phyloP scores from a whole-genome alignment of 768 basidiomycete genomes.

The Russula ochroleuca region DNA sequence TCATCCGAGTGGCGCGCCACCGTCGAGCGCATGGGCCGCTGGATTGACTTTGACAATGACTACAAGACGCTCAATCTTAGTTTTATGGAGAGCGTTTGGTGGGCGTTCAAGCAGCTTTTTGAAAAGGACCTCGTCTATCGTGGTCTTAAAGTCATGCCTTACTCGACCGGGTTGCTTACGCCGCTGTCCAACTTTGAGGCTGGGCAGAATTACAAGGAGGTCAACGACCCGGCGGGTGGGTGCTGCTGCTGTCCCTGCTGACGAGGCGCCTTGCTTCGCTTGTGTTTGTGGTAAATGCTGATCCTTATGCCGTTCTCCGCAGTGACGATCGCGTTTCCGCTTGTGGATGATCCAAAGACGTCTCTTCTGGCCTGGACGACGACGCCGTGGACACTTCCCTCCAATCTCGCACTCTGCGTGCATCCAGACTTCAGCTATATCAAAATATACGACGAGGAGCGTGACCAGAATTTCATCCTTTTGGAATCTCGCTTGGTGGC shows the following conservation, averaged over 20 bases:
- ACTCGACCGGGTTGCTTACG: constrained; percentile 93
- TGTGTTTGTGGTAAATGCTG: neutral
- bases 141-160: constrained; percentile 94
- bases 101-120: constrained; percentile 95
- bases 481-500: constrained; percentile 82
- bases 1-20: constrained; percentile 90
- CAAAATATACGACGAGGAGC: constrained; percentile 91
- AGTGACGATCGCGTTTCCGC: constrained; percentile 90
- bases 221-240: constrained; percentile 87
- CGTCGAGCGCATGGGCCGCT: constrained; percentile 96
- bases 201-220: constrained; percentile 85
- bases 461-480: constrained; percentile 84
- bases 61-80: constrained; percentile 93
- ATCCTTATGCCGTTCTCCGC: constrained; percentile 1
- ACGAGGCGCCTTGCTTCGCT: neutral
- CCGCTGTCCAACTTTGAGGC: constrained; percentile 98
- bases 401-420: constrained; percentile 92
- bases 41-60: constrained; percentile 99
- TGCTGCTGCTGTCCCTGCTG: constrained; percentile 1
- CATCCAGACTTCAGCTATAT: constrained; percentile 95
- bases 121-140: constrained; percentile 90
- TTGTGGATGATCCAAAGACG: constrained; percentile 89
- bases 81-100: constrained; percentile 99
- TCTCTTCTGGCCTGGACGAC: constrained; percentile 97
- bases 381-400: constrained; percentile 97